A percentile compares a stretch with the other conserved stretches of the same genome.
phyloP scores from a whole-genome alignment of 2,329 filamentous ascomycete species.

The Tolypocladium ovalisporum region DNA sequence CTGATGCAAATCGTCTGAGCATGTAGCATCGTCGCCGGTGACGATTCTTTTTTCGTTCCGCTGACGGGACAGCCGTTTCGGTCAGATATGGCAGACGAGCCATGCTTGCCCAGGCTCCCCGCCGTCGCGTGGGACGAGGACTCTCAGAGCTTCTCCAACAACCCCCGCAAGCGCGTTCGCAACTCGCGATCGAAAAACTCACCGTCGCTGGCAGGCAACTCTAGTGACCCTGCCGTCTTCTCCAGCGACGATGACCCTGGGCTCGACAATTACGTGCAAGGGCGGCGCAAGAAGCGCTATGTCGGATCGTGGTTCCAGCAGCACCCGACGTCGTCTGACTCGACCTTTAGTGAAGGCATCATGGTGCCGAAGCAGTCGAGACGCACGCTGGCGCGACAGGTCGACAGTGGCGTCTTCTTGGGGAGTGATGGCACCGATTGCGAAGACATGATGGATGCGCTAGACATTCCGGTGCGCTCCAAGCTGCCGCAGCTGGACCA shows the following conservation, averaged over 20 bases:
- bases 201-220: conserved; percentile 35
- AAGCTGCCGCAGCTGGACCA: conserved; percentile 27
- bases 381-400: conserved; percentile 44
- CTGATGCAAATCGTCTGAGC: not conserved
- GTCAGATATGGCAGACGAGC: conserved; percentile 26
- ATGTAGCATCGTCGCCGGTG: not conserved
- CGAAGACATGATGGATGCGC: conserved; percentile 24
- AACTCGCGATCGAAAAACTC: conserved; percentile 15
- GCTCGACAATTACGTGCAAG: conserved; percentile 51
- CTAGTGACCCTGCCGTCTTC: conserved; percentile 61
- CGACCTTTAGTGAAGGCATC: conserved; percentile 29
- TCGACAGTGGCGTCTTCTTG: conserved; percentile 62
- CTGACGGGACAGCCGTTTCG: not conserved
- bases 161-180: conserved; percentile 27
- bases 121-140: conserved; percentile 26
- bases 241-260: conserved; percentile 62
- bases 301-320: conserved; percentile 60
- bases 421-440: conserved; percentile 45
- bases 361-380: conserved; percentile 27
- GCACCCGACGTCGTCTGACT: conserved; percentile 39
- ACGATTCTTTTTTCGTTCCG: not conserved
- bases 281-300: conserved; percentile 49
- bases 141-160: conserved; percentile 26
- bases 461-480: conserved; percentile 19
- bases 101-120: conserved; percentile 27